phyloP scores from a whole-genome alignment of 805 yeast species.

The Saccharomycopsis capsularis region DNA sequence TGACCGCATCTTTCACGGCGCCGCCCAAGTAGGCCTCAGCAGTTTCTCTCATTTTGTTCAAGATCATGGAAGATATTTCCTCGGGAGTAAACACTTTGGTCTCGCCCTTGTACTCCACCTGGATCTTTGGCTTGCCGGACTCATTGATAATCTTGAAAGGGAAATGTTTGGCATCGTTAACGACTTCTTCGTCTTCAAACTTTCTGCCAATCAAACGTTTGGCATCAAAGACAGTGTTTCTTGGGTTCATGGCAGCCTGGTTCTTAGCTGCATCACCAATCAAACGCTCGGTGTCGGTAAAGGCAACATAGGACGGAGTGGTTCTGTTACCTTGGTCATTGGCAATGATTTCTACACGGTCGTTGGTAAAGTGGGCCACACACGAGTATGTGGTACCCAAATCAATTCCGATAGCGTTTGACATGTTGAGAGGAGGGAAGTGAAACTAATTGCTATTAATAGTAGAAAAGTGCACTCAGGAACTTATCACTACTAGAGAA shows the following conservation, averaged over 20 bases:
- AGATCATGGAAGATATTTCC: slow-evolving; percentile 88
- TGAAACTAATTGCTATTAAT: no score
- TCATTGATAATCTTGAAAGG: slow-evolving; percentile 76
- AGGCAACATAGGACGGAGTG: slow-evolving; percentile 94
- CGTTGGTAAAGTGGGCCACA: slow-evolving; percentile 83
- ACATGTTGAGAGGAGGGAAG: not conserved
- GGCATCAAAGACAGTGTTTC: slow-evolving; percentile 90
- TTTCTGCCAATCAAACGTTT: slow-evolving; percentile 89
- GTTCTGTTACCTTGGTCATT: slow-evolving; percentile 98
- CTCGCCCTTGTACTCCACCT: slow-evolving; percentile 86
- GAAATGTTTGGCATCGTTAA: slow-evolving; percentile 75
- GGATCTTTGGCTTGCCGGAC: slow-evolving; percentile 79
- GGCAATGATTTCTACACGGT: slow-evolving; percentile 90
- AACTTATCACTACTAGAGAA: no score
- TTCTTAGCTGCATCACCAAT: slow-evolving; percentile 98
- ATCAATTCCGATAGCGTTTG: slow-evolving; percentile 54
- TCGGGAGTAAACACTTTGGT: slow-evolving; percentile 83
- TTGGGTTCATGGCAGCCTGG: slow-evolving; percentile 95
- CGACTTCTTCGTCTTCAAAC: slow-evolving; percentile 71
- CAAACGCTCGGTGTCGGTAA: slow-evolving; percentile 90
- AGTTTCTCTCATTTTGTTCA: slow-evolving; percentile 85
- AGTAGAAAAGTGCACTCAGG: no score
- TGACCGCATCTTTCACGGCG: slow-evolving; percentile 82
- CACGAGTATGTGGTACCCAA: slow-evolving; percentile 97
- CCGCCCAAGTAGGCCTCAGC: slow-evolving; percentile 88